phyloP scores from a whole-genome alignment of 73 alveolate genomes.

The Tetrahymena elliotti region DNA sequence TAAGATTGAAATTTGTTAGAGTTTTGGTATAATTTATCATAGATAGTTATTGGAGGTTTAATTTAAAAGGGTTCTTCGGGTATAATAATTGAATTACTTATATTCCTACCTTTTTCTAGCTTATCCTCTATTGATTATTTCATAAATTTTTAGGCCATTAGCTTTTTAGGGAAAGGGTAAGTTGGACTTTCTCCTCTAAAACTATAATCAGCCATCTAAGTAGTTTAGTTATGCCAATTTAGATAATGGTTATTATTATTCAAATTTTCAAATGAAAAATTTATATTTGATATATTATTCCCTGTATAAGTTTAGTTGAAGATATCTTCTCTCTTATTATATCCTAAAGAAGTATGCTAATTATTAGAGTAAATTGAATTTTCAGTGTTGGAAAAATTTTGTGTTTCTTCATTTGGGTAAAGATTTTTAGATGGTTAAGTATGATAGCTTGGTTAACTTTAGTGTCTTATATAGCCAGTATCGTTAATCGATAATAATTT shows the following conservation, averaged over 20 bases:
- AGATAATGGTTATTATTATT: neutral
- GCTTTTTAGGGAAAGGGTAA: neutral
- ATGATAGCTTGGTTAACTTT: neutral
- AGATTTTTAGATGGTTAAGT: too few relatives aligned
- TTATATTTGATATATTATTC: neutral
- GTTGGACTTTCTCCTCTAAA: neutral
- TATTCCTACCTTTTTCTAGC: neutral
- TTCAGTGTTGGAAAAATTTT: neutral
- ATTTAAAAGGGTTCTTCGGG: neutral
- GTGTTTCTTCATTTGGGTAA: neutral
- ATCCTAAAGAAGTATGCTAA: neutral
- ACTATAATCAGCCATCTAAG: neutral
- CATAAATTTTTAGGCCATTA: neutral
- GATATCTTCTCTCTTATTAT: neutral
- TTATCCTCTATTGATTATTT: neutral
- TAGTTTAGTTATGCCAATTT: neutral
- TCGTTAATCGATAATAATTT: too few relatives aligned
- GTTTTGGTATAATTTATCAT: neutral
- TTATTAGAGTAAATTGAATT: neutral
- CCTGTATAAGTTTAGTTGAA: neutral
- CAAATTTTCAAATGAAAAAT: neutral
- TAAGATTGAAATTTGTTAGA: neutral
- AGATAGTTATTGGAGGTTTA: neutral
- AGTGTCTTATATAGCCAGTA: neutral
- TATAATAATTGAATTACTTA: neutral